phyloP scores from a whole-genome alignment of 2,329 filamentous ascomycete species.

The Rhexocercosporidium sp. region DNA sequence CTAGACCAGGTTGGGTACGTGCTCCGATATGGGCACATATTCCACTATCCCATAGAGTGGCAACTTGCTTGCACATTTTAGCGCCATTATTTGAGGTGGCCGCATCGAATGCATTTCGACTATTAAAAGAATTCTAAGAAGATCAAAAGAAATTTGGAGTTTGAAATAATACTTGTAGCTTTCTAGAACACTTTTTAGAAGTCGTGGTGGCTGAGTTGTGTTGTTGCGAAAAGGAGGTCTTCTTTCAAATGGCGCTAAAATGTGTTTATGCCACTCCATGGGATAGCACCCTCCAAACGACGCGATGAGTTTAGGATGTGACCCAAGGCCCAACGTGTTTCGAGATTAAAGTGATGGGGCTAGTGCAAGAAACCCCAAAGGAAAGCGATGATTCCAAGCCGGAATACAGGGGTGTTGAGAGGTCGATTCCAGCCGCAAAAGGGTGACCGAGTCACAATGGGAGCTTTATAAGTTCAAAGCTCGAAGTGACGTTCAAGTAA shows the following conservation, averaged over 20 bases:
- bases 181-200: too few species aligned
- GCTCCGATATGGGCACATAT: neutral
- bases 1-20: neutral
- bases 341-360: neutral
- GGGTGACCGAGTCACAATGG: neutral
- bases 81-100: too few species aligned
- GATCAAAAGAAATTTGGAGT: too few species aligned
- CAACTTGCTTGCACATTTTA: too few species aligned
- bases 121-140: too few species aligned
- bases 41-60: too few species aligned
- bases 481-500: neutral
- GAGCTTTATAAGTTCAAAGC: neutral
- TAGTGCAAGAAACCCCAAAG: neutral
- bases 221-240: too few species aligned
- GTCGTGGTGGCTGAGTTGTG: too few species aligned
- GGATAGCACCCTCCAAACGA: neutral
- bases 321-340: neutral
- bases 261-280: too few species aligned
- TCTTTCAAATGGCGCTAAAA: too few species aligned
- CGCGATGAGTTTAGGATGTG: neutral
- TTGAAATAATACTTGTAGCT: too few species aligned
- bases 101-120: too few species aligned
- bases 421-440: neutral
- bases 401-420: neutral
- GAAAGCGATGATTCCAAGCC: neutral